These are phyloP conservation scores for Euphorbia celastroides DNA, from an alignment of 441 rosid species.

Conservation along the genomic window DNA sequence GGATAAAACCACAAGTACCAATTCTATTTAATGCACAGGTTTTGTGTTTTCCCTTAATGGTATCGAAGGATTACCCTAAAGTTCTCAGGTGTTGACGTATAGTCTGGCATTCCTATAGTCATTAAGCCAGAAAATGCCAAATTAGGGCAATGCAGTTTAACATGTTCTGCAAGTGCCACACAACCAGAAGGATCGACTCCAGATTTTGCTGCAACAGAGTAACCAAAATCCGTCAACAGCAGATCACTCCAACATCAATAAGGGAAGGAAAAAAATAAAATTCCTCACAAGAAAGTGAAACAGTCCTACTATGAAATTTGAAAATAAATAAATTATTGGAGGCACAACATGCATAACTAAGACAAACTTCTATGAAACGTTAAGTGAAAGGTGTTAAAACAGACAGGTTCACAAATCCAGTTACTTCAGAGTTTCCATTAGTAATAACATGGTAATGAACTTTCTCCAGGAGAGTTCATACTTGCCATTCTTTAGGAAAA, in stretches of 20 bases:
- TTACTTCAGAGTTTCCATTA: neutral
- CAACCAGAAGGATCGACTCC: slow-evolving; percentile 71
- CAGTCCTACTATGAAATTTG: neutral
- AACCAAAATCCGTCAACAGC: slow-evolving; percentile 16
- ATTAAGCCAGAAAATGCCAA: slow-evolving; percentile 74
- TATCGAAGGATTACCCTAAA: slow-evolving; percentile 51
- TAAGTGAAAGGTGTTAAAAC: too few species aligned
- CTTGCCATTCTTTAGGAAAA: neutral
- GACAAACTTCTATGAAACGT: too few species aligned
- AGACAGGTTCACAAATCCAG: neutral
- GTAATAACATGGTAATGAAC: neutral
- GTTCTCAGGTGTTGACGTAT: slow-evolving; percentile 81
- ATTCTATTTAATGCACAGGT: neutral
- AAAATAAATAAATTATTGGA: neutral
- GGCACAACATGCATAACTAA: neutral
- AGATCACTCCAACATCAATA: neutral
- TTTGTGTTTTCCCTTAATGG: neutral
- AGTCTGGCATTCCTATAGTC: slow-evolving; percentile 92
- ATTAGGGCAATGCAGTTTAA: slow-evolving; percentile 59
- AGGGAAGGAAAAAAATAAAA: neutral
- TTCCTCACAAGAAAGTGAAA: neutral
- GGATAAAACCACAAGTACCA: neutral
- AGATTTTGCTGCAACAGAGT: slow-evolving; percentile 63
- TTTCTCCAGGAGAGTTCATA: neutral
- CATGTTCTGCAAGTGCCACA: slow-evolving; percentile 58